phyloP scores from a whole-genome alignment of 345 rosid species.

The Moringa oleifera region DNA sequence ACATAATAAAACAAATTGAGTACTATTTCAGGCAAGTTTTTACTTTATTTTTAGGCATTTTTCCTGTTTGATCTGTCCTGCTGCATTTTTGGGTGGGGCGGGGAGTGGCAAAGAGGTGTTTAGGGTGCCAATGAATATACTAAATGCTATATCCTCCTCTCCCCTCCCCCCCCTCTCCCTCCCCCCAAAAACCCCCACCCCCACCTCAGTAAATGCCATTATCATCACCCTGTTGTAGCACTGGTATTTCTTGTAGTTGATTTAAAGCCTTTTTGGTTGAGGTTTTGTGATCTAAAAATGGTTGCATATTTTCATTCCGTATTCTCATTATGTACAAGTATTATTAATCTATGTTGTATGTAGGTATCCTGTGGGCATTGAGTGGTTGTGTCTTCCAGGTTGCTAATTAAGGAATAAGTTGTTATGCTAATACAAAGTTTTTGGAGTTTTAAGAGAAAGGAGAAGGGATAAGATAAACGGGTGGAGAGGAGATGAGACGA shows the following conservation, averaged over 20 bases:
- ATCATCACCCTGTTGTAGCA: not conserved
- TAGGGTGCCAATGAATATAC: too few relatives aligned
- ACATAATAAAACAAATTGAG: conserved; percentile 69
- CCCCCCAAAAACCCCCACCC: too few relatives aligned
- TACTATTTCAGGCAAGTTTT: conserved; percentile 86
- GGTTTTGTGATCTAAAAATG: too few relatives aligned
- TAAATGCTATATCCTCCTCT: too few relatives aligned
- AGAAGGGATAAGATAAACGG: not conserved
- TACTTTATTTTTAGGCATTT: not conserved
- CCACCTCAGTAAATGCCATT: not conserved
- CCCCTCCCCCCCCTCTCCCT: too few relatives aligned
- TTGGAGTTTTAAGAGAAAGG: not conserved
- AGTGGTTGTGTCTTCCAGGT: not conserved
- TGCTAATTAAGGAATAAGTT: not conserved
- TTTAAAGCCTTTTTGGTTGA: not conserved
- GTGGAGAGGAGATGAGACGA: not conserved
- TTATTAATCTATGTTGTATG: not conserved
- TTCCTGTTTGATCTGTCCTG: not conserved
- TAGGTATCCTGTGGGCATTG: not conserved
- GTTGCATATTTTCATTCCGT: not conserved
- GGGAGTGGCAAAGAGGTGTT: too few relatives aligned
- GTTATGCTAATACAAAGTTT: not conserved
- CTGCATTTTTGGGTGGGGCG: too few relatives aligned
- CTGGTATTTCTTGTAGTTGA: not conserved
- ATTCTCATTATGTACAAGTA: not conserved